phyloP scores from a whole-genome alignment of 768 basidiomycete species.

The Rubroboletus satanas region DNA sequence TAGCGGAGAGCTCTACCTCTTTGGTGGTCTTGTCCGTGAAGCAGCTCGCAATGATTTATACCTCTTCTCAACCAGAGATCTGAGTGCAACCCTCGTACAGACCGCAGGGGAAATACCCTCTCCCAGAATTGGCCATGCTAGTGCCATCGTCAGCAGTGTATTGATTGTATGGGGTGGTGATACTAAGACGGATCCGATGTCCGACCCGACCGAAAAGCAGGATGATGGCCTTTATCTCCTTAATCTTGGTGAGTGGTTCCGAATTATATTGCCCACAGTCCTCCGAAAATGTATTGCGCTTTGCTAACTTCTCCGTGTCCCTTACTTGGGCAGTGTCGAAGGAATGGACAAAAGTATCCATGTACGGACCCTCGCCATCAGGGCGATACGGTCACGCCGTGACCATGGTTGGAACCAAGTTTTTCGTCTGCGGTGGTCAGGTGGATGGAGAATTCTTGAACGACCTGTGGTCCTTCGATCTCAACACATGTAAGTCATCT shows the following conservation, averaged over 20 bases:
- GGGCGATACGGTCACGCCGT: conserved; percentile 97
- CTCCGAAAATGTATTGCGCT: neutral
- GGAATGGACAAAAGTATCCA: conserved; percentile 90
- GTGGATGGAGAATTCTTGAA: conserved; percentile 92
- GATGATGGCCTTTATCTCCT: conserved; percentile 93
- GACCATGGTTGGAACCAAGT: conserved; percentile 85
- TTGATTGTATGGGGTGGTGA: conserved; percentile 98
- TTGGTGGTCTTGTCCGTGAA: conserved; percentile 94
- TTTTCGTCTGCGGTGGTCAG: conserved; percentile 96
- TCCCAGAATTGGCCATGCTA: conserved; percentile 93
- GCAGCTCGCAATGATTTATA: conserved; percentile 90
- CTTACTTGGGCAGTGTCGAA: conserved; percentile 59
- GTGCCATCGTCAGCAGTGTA: conserved; percentile 92
- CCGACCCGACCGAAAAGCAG: conserved; percentile 65
- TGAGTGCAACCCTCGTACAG: conserved; percentile 77
- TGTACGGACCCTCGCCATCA: conserved; percentile 70
- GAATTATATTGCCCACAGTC: neutral
- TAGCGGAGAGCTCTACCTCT: conserved; percentile 91
- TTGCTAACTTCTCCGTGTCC: conserved; percentile 1
- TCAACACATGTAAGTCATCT: conserved; percentile 75
- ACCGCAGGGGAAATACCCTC: conserved; percentile 87
- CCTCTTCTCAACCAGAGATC: conserved; percentile 75
- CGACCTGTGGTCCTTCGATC: conserved; percentile 94
- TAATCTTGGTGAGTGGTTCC: conserved; percentile 73
- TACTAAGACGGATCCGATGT: conserved; percentile 72